Percentiles rank a stretch among this genome's conserved stretches.
phyloP scores from a whole-genome alignment of 2,329 filamentous ascomycete genomes.

The Cadophora sp. region DNA sequence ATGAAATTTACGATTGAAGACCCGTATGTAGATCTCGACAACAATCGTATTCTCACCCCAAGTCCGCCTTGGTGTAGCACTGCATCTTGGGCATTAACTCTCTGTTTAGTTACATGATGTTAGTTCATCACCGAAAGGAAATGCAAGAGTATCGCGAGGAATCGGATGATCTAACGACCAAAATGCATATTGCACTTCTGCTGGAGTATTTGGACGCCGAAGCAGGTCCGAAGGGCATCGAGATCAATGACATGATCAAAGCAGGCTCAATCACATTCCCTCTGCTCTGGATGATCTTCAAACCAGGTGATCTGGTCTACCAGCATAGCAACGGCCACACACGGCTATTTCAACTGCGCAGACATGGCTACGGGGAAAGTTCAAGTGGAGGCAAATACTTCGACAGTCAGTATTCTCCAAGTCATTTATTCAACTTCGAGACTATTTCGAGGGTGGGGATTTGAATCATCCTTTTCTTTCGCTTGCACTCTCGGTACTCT shows the following conservation, averaged over 20 bases:
- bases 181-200: constrained; percentile 27
- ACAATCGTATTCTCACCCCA: no score
- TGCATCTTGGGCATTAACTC: neutral
- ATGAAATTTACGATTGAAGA: constrained; percentile 22
- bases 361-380: constrained; percentile 28
- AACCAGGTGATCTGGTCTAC: constrained; percentile 28
- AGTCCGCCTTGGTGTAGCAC: no score
- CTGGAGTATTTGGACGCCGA: constrained; percentile 29
- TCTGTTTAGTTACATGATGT: constrained; percentile 25
- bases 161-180: constrained; percentile 16
- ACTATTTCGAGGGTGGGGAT: neutral
- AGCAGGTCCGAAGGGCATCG: constrained; percentile 18
- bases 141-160: constrained; percentile 23
- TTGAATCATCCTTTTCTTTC: neutral
- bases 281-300: constrained; percentile 30
- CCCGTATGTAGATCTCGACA: constrained; percentile 13
- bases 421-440: neutral
- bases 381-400: constrained; percentile 27
- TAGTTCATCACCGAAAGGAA: constrained; percentile 26
- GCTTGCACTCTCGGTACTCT: neutral
- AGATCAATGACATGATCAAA: constrained; percentile 25
- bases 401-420: constrained; percentile 7
- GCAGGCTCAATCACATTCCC: constrained; percentile 25
- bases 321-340: constrained; percentile 22
- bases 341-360: constrained; percentile 23